Conservation (phyloP, 2,329 filamentous ascomycete genomes). For the Scedosporium apiospermum region DNA sequence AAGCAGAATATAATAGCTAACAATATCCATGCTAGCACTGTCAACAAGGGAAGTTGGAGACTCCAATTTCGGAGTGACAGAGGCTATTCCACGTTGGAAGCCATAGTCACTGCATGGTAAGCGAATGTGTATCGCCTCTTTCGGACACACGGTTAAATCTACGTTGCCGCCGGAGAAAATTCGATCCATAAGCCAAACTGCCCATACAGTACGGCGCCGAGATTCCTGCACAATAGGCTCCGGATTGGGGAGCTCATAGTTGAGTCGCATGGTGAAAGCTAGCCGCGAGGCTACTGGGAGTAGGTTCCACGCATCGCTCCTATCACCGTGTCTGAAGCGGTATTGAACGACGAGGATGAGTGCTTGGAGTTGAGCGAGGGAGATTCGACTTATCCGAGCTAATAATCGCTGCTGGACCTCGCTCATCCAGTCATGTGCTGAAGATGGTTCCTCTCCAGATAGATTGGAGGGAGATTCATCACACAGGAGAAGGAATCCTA, state of each 20-base stretch:
- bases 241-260: conserved; percentile 13
- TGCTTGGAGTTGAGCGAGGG: conserved; percentile 10
- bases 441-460: not conserved
- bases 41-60: too few species aligned
- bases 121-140: conserved; percentile 14
- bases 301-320: conserved; percentile 14
- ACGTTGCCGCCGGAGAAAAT: conserved; percentile 18
- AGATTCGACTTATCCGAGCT: not conserved
- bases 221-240: conserved; percentile 15
- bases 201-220: conserved; percentile 17
- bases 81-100: conserved; percentile 16
- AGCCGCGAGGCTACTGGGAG: conserved; percentile 15
- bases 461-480: not conserved
- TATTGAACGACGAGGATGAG: conserved; percentile 14
- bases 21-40: too few species aligned
- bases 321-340: conserved; percentile 7
- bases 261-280: conserved; percentile 16
- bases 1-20: too few species aligned
- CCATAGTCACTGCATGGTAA: conserved; percentile 16
- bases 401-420: conserved; percentile 12
- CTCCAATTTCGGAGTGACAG: not conserved
- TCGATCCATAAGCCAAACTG: conserved; percentile 15
- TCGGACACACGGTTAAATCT: conserved; percentile 17
- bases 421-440: conserved; percentile 12
- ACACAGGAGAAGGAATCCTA: conserved; percentile 4